Percentiles rank a stretch among this genome's conserved stretches.
These are phyloP conservation scores for Lithohypha guttulata DNA, from an alignment of 2,329 filamentous ascomycete genomes.

Conservation along the genomic window DNA sequence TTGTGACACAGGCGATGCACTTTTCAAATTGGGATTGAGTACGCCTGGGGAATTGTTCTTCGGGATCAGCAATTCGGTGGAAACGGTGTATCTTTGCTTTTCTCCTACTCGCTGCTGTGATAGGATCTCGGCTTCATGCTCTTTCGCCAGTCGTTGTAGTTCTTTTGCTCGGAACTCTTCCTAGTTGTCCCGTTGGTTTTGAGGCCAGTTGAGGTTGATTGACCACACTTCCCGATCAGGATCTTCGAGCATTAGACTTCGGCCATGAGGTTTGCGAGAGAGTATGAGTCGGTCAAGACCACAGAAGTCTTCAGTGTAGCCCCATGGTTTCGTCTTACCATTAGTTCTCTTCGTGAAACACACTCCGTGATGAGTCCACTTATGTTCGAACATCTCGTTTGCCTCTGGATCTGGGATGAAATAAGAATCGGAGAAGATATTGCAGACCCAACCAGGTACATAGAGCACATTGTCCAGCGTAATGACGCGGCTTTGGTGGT, in stretches of 20 bases:
- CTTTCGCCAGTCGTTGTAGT: conserved; percentile 10
- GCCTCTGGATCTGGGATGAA: conserved; percentile 10
- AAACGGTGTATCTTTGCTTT: conserved; percentile 11
- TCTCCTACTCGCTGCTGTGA: conserved; percentile 10
- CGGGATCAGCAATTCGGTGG: conserved; percentile 11
- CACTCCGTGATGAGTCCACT: conserved; percentile 19
- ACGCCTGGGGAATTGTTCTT: background rate
- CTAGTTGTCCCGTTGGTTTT: conserved; percentile 20
- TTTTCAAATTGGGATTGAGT: conserved; percentile 3
- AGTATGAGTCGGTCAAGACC: conserved; percentile 20
- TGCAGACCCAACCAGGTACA: conserved; percentile 28
- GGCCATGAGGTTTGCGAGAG: conserved; percentile 14
- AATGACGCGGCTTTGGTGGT: conserved; percentile 21
- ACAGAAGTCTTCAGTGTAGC: conserved; percentile 22
- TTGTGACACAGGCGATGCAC: background rate
- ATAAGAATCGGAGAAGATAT: conserved; percentile 22
- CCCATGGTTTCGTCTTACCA: conserved; percentile 17
- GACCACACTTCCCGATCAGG: conserved; percentile 21
- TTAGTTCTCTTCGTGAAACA: conserved; percentile 16
- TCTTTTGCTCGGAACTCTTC: conserved; percentile 9
- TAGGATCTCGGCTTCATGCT: conserved; percentile 10
- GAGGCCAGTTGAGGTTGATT: conserved; percentile 20
- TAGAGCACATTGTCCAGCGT: conserved; percentile 27
- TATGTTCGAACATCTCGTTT: conserved; percentile 16
- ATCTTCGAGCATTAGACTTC: conserved; percentile 22